Base-by-base conservation (phyloP, 2,329 filamentous ascomycete genomes). In the Fusarium algeriense region DNA sequence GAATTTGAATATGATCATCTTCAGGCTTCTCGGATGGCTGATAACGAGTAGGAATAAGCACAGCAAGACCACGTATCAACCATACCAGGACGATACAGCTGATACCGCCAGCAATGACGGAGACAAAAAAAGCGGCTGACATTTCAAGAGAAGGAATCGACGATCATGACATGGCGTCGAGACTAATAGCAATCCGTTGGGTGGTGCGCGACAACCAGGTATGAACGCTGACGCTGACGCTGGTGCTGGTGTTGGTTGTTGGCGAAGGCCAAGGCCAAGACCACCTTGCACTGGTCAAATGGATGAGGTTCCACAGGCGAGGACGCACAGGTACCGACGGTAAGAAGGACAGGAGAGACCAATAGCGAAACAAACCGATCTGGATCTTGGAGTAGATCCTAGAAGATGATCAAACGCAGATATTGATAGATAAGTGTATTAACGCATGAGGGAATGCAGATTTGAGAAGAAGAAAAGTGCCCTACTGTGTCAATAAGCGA, bases 1-100 rank as follows among this genome's bases (percentile, higher is more conserved):
- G 87, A 56, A 99, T 89, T 81, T 97, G 94, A 45, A 95, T 78
- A 66, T 83, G 83, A 44, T 84, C 81, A 71, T 84, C 79, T 26
- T 80, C 74, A 40, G 78, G 78, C 15, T 77, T 76, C 64, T 74
- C 73, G 4, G 81, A 75, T 7, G 81, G 80, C 14, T 56, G 69
- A 64, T 84, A 81, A 17, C 80, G 78, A 20, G 76, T 80, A 11
- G 83, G 83, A 26, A 80, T 71, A 19, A 74, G 50, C 43, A 71
- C 50, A 34, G 66, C 61, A n/a, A 80, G 57, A 32, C 67, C 57
- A 26, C 64, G 67, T 40, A 68, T 67, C 13, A 78, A 50, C 74
- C 75, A 78, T 54, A 63, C 55, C 15, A 82, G 70, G 45, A 72
- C 64, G 53, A 81, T 52, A 69, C 81, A 78, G 60, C 74, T 79